Conservation (phyloP, 148 eudicot species). For the Drosera capensis region DNA sequence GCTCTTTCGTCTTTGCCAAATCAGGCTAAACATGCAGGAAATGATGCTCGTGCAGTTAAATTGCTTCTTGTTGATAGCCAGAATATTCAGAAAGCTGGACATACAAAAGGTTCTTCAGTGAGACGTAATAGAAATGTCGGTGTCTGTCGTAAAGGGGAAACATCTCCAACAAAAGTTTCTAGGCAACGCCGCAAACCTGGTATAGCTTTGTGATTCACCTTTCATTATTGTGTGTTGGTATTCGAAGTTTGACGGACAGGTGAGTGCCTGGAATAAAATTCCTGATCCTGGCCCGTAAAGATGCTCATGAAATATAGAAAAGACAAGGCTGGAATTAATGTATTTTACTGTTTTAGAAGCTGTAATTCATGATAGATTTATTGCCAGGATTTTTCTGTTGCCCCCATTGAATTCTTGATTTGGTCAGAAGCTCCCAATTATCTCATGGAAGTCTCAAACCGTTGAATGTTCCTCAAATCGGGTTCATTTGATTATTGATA, state of each 20-base stretch:
- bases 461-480: too few relatives aligned
- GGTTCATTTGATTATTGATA: too few relatives aligned
- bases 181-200: slow-evolving; percentile 66
- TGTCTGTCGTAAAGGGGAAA: slow-evolving; percentile 41
- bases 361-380: too few relatives aligned
- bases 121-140: slow-evolving; percentile 44
- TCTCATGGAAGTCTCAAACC: too few relatives aligned
- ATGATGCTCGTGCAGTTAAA: slow-evolving; percentile 43
- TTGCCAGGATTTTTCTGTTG: too few relatives aligned
- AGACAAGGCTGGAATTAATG: too few relatives aligned
- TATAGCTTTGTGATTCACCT: slow-evolving; percentile 9
- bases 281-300: too few relatives aligned
- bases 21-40: slow-evolving; percentile 38
- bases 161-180: slow-evolving; percentile 33
- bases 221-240: slow-evolving; percentile 1
- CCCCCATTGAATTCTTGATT: too few relatives aligned
- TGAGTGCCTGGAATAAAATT: too few relatives aligned
- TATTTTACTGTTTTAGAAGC: too few relatives aligned
- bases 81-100: slow-evolving; percentile 38
- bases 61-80: slow-evolving; percentile 47
- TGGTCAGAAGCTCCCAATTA: too few relatives aligned
- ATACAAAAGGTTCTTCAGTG: slow-evolving; percentile 43
- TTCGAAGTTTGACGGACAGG: neutral
- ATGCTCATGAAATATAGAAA: too few relatives aligned
- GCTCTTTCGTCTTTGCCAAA: slow-evolving; percentile 22